A percentile compares a stretch with the other conserved stretches of the same genome.
phyloP scores from a whole-genome alignment of 1,284 basidiomycete genomes.

The Ceratobasidium sp. region DNA sequence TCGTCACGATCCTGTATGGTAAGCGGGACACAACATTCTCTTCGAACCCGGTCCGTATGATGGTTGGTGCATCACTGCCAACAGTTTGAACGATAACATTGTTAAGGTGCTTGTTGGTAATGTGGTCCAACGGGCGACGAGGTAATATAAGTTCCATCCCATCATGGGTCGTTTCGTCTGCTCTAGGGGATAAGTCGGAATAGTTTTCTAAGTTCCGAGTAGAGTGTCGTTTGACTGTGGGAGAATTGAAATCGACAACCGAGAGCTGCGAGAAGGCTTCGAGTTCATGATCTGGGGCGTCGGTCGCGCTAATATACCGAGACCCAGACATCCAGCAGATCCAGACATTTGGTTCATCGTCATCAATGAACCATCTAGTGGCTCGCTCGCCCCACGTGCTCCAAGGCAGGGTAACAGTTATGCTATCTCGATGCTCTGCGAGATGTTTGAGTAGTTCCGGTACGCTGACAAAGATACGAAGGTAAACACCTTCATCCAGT shows the following conservation, averaged over 20 bases:
- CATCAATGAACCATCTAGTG: conserved; percentile 2
- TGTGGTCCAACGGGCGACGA: too few species aligned
- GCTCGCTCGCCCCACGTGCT: neutral
- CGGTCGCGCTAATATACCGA: neutral
- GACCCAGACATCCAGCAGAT: conserved; percentile 25
- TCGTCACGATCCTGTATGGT: conserved; percentile 3
- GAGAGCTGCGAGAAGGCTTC: neutral
- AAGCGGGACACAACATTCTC: conserved; percentile 5
- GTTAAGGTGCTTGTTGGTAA: too few species aligned
- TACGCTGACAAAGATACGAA: conserved; percentile 4
- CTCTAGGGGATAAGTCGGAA: too few species aligned
- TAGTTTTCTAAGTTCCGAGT: neutral
- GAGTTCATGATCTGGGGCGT: neutral
- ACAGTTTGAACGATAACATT: too few species aligned
- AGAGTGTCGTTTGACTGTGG: neutral
- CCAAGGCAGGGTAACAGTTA: neutral
- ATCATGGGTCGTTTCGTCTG: too few species aligned
- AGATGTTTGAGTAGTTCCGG: neutral
- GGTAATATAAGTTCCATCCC: too few species aligned
- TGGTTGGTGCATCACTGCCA: neutral
- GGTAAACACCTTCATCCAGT: neutral
- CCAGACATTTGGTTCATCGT: conserved; percentile 1
- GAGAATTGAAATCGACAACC: neutral
- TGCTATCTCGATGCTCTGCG: neutral
- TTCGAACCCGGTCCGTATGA: neutral